These are phyloP conservation scores for Pichia sp. DNA, from an alignment of 1,139 yeast species.

Conservation along the genomic window DNA sequence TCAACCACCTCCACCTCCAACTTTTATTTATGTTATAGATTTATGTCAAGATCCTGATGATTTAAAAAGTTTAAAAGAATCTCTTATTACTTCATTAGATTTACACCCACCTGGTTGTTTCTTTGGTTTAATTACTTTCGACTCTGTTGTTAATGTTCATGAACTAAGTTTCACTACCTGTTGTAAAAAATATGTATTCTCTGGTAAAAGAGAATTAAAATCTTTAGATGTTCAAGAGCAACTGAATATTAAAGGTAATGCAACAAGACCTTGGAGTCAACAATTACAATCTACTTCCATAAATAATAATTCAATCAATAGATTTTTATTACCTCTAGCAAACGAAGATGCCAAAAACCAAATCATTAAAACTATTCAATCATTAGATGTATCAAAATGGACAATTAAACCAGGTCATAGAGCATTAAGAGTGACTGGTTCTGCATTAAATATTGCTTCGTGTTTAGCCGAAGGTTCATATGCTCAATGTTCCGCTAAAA, in stretches of 20 bases:
- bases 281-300: slow-evolving; percentile 24
- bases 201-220: slow-evolving; percentile 74
- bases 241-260: slow-evolving; percentile 30
- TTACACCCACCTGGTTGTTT: slow-evolving; percentile 90
- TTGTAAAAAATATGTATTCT: slow-evolving; percentile 78
- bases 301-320: slow-evolving; percentile 41
- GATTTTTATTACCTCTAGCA: slow-evolving; percentile 81
- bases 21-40: slow-evolving; percentile 85
- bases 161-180: slow-evolving; percentile 79
- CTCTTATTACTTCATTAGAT: slow-evolving; percentile 73
- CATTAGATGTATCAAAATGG: slow-evolving; percentile 85
- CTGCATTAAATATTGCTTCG: slow-evolving; percentile 83
- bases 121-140: slow-evolving; percentile 87
- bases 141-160: slow-evolving; percentile 92
- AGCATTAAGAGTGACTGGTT: slow-evolving; percentile 89
- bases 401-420: slow-evolving; percentile 82
- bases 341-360: slow-evolving; percentile 83
- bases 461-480: slow-evolving; percentile 79
- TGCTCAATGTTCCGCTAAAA: slow-evolving; percentile 85
- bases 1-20: slow-evolving; percentile 72
- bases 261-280: slow-evolving; percentile 30
- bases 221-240: slow-evolving; percentile 31
- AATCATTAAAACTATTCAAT: slow-evolving; percentile 74
- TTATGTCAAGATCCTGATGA: slow-evolving; percentile 94
- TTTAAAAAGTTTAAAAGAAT: slow-evolving; percentile 80